These are phyloP conservation scores for Ustilago cynodontis DNA, from an alignment of 1,284 basidiomycete species.

Conservation along the genomic window DNA sequence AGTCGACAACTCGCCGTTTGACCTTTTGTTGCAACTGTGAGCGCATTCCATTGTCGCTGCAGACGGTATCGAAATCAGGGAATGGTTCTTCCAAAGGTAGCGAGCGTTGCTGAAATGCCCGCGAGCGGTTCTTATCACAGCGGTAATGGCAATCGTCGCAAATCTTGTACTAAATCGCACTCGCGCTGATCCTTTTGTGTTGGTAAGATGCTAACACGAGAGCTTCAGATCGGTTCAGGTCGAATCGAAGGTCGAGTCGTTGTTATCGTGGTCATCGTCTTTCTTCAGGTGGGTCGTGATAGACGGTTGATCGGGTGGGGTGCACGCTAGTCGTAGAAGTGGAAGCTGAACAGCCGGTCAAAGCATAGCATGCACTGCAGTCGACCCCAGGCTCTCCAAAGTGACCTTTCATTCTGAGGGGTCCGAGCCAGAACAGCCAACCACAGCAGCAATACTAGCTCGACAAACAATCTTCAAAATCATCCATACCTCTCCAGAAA, in stretches of 20 bases:
- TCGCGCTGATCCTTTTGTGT: background rate
- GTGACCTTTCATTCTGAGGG: slow-evolving; percentile 49
- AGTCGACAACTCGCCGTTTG: slow-evolving; percentile 11
- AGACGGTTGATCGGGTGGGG: background rate
- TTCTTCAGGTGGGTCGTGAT: slow-evolving; percentile 1
- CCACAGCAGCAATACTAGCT: slow-evolving; percentile 19
- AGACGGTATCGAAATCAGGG: slow-evolving; percentile 8
- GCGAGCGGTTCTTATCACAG: slow-evolving; percentile 20
- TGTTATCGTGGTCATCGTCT: background rate
- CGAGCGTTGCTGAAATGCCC: slow-evolving; percentile 16
- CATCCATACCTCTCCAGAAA: slow-evolving; percentile 8
- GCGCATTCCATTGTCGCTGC: slow-evolving; percentile 44
- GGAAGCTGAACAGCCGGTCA: slow-evolving; percentile 32
- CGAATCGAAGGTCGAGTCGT: background rate
- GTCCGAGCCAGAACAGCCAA: slow-evolving; percentile 54
- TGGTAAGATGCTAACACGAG: slow-evolving; percentile 2
- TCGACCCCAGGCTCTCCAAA: slow-evolving; percentile 51
- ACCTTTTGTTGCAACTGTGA: background rate
- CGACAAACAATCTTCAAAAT: slow-evolving; percentile 24
- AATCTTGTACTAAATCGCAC: slow-evolving; percentile 4
- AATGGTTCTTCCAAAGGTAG: slow-evolving; percentile 3
- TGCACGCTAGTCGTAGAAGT: slow-evolving; percentile 34
- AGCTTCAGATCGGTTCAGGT: background rate
- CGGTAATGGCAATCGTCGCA: slow-evolving; percentile 7
- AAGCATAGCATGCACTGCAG: slow-evolving; percentile 19